Evolutionary conservation across 169 alveolate genomes (phyloP).

Genomic region (Eimeria maxima): DNA sequence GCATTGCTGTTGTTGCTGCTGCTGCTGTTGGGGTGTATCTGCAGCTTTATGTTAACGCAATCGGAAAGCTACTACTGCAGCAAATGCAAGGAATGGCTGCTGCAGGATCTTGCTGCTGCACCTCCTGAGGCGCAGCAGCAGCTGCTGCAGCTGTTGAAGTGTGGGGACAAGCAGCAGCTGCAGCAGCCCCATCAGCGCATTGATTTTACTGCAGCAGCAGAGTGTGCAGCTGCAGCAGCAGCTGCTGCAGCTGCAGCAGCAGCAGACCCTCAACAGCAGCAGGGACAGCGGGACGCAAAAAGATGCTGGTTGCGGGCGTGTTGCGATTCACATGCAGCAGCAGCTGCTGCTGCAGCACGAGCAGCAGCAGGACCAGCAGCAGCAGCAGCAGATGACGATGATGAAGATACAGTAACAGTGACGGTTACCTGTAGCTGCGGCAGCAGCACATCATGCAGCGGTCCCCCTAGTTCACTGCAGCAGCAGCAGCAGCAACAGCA

Average conservation of each 20-base stretch:
- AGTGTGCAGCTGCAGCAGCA: not conserved
- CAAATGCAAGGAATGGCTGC: constrained; percentile 52
- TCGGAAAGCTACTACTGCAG: constrained; percentile 58
- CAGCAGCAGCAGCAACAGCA: constrained; percentile 55
- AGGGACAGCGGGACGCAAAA: not conserved
- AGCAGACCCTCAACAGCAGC: constrained; percentile 18
- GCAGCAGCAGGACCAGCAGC: not conserved
- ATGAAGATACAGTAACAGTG: not conserved
- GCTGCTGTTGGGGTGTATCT: constrained; percentile 45
- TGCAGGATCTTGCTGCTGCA: constrained; percentile 51
- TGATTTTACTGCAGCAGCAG: constrained; percentile 30
- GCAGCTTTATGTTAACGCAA: constrained; percentile 50
- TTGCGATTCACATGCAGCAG: constrained; percentile 28
- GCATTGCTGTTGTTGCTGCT: constrained; percentile 39
- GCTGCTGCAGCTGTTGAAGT: constrained; percentile 20
- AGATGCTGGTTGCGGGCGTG: constrained; percentile 60
- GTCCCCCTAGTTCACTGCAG: not conserved
- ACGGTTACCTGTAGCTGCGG: constrained; percentile 50
- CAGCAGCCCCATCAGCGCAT: constrained; percentile 17
- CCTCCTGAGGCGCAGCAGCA: constrained; percentile 27
- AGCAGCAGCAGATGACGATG: constrained; percentile 31
- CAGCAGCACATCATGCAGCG: constrained; percentile 32
- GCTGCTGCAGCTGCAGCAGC: constrained; percentile 40
- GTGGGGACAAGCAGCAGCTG: constrained; percentile 2
- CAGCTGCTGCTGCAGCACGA: constrained; percentile 20